Conservation (phyloP, 129 eudicot genomes). For the Flaveria brownii region DNA sequence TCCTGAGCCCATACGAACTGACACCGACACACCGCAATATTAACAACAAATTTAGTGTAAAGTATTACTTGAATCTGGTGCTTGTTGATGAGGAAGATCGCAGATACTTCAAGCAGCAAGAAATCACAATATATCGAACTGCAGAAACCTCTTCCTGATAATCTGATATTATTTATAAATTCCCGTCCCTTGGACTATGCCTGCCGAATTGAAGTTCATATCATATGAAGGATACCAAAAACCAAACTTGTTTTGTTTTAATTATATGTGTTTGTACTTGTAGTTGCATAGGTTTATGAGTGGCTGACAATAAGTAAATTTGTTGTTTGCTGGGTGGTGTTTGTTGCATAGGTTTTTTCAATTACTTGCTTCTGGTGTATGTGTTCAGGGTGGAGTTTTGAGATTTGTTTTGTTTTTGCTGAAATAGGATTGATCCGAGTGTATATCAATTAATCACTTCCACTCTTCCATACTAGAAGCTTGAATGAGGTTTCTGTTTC, state of each 20-base stretch:
- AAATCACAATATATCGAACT: constrained; percentile 67
- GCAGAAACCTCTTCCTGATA: constrained; percentile 44
- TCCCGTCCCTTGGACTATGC: not conserved
- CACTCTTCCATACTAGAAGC: no score
- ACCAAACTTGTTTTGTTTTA: no score
- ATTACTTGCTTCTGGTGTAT: not conserved
- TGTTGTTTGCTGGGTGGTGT: no score
- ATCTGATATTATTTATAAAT: not conserved
- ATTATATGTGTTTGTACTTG: not conserved
- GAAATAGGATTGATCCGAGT: no score
- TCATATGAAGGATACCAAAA: no score
- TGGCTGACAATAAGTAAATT: no score
- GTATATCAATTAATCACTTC: no score
- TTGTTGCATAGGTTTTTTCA: no score
- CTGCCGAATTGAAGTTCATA: no score
- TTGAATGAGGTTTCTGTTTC: no score
- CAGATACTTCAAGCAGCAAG: constrained; percentile 84
- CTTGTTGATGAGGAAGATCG: constrained; percentile 89
- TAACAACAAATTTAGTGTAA: constrained; percentile 87
- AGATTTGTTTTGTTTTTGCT: not conserved
- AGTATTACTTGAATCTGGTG: constrained; percentile 76
- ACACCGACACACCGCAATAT: constrained; percentile 73
- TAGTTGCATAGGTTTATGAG: not conserved
- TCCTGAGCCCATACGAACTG: constrained; percentile 82
- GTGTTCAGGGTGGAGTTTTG: not conserved